phyloP scores from a whole-genome alignment of 805 yeast genomes.

The Lipomyces kockii region DNA sequence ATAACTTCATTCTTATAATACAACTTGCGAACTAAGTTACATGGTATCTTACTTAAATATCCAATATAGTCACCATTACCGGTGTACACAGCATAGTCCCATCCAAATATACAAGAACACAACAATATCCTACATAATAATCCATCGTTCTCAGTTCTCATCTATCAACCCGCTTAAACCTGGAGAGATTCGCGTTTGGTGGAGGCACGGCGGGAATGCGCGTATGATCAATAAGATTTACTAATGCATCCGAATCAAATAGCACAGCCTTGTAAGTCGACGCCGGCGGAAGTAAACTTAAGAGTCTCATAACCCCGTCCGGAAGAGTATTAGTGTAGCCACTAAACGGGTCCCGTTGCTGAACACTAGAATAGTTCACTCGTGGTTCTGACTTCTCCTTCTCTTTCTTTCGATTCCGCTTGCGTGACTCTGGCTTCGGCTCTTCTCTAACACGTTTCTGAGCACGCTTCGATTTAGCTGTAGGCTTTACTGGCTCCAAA shows the following conservation, averaged over 20 bases:
- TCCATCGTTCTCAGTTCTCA: not conserved
- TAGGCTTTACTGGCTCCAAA: slow-evolving; percentile 1
- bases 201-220: slow-evolving; percentile 39
- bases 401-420: slow-evolving; percentile 27
- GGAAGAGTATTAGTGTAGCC: slow-evolving; percentile 23
- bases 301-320: slow-evolving; percentile 50
- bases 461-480: slow-evolving; percentile 5
- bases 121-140: not conserved
- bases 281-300: slow-evolving; percentile 65
- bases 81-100: not conserved
- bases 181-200: slow-evolving; percentile 23
- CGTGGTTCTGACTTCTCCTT: slow-evolving; percentile 21
- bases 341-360: slow-evolving; percentile 5
- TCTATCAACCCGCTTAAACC: slow-evolving; percentile 13
- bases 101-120: not conserved
- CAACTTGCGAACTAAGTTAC: not conserved
- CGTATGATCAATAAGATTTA: slow-evolving; percentile 43
- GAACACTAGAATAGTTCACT: slow-evolving; percentile 5
- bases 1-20: not conserved
- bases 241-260: slow-evolving; percentile 61
- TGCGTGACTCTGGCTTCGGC: slow-evolving; percentile 14
- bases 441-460: slow-evolving; percentile 15
- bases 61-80: not conserved
- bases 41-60: not conserved
- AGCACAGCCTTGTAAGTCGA: slow-evolving; percentile 58